These are phyloP conservation scores for Sphagnum contortum DNA, from an alignment of 225 moss, liverwort and hornwort species.

Conservation along the genomic window DNA sequence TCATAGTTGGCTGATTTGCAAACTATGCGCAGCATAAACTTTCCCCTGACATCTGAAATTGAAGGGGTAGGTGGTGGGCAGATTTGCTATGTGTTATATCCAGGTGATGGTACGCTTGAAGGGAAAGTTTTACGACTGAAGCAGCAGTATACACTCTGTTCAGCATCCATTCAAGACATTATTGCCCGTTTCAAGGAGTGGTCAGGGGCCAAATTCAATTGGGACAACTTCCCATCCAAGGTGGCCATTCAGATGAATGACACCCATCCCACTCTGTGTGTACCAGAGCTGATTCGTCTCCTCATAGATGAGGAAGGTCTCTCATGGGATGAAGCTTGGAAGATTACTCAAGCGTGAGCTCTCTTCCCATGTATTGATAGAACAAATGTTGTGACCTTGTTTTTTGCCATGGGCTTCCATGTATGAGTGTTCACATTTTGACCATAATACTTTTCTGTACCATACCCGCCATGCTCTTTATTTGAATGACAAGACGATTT, in stretches of 20 bases:
- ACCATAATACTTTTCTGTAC: neutral
- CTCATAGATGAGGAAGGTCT: conserved; percentile 77
- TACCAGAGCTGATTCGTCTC: conserved; percentile 81
- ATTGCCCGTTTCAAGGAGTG: conserved; percentile 77
- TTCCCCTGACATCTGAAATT: no score
- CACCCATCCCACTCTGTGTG: conserved; percentile 86
- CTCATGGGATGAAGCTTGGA: conserved; percentile 77
- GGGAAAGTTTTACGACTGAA: conserved; percentile 85
- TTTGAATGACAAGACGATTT: no score
- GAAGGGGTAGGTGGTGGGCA: conserved; percentile 19
- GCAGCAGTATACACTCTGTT: conserved; percentile 92
- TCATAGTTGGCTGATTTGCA: no score
- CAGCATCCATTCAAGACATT: conserved; percentile 94
- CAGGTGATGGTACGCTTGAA: conserved; percentile 67
- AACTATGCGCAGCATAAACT: no score
- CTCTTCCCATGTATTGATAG: conserved; percentile 1
- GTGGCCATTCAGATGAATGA: conserved; percentile 99
- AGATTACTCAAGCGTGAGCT: conserved; percentile 78
- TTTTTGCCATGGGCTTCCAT: neutral
- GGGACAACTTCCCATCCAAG: conserved; percentile 72
- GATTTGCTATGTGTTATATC: conserved; percentile 94
- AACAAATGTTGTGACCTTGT: neutral
- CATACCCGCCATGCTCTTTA: no score
- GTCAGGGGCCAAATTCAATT: conserved; percentile 51
- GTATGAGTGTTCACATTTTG: neutral